Conservation (phyloP, 257 asterid species). For the Solanum sitiens region DNA sequence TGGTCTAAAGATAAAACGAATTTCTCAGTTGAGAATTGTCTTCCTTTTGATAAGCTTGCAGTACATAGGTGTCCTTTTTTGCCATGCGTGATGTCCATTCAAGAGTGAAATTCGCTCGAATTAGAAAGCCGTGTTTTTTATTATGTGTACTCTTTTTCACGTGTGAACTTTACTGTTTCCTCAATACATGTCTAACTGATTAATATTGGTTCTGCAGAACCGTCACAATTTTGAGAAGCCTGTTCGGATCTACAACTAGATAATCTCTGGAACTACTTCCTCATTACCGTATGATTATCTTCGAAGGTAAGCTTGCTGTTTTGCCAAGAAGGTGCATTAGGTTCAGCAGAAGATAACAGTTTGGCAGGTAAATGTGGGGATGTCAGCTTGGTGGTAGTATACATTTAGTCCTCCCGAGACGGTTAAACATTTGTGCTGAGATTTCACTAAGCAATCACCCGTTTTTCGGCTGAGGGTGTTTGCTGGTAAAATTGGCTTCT, state of each 20-base stretch:
- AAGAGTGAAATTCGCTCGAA: not conserved
- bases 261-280: not conserved
- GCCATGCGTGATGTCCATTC: not conserved
- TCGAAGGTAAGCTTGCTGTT: not conserved
- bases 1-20: not conserved
- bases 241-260: slow-evolving; percentile 60
- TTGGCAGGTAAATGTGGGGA: not conserved
- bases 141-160: not conserved
- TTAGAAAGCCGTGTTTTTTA: not conserved
- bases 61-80: not conserved
- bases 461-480: not conserved
- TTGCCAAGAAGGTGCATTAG: not conserved
- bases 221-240: slow-evolving; percentile 67
- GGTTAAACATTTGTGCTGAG: not conserved
- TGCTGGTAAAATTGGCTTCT: not conserved
- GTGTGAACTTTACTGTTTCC: not conserved
- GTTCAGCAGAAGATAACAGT: not conserved
- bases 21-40: not conserved
- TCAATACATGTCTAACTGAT: not conserved
- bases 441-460: not conserved
- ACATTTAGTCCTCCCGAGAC: not conserved
- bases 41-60: not conserved
- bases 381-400: not conserved
- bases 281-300: slow-evolving; percentile 2
- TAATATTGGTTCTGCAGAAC: slow-evolving; percentile 33